Conservation (phyloP, 192 early-diverging fungal species). For the Podila horticola region DNA sequence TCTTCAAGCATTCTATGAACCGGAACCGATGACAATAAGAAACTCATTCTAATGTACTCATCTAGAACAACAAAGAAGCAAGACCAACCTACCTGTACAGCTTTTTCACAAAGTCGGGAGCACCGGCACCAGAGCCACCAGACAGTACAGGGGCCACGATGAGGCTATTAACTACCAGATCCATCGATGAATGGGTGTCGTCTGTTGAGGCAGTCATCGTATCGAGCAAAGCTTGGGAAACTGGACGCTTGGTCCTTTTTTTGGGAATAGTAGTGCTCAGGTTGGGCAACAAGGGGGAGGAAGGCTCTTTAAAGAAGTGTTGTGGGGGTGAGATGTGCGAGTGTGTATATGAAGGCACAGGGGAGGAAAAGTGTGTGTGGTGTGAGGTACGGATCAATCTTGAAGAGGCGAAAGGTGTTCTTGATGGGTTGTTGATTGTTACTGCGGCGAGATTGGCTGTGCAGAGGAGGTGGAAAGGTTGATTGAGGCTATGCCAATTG, state of each 20-base stretch:
- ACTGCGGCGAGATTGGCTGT: no score
- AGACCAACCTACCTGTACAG: slow-evolving; percentile 57
- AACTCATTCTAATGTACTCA: neutral
- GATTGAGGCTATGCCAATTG: no score
- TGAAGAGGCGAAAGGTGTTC: no score
- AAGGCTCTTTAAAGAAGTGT: neutral
- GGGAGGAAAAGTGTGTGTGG: no score
- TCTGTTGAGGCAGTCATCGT: slow-evolving; percentile 14
- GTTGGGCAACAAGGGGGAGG: slow-evolving; percentile 11
- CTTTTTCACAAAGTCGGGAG: slow-evolving; percentile 75
- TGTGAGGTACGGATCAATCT: no score
- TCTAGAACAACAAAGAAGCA: neutral
- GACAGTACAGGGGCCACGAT: neutral
- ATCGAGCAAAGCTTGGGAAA: slow-evolving; percentile 18
- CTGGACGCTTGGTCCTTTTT: slow-evolving; percentile 43
- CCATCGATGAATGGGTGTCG: neutral
- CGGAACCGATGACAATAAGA: neutral
- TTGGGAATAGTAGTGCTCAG: slow-evolving; percentile 32
- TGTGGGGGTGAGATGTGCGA: neutral
- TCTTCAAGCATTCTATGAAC: slow-evolving; percentile 75
- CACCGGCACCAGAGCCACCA: slow-evolving; percentile 41
- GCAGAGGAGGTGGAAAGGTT: no score
- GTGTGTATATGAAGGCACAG: no score
- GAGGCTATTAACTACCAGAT: neutral
- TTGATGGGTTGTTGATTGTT: no score